Evolutionary conservation across 345 rosid species (phyloP), one percentile per base, ranked within the genome.

Genomic region (Lumnitzera littorea): DNA sequence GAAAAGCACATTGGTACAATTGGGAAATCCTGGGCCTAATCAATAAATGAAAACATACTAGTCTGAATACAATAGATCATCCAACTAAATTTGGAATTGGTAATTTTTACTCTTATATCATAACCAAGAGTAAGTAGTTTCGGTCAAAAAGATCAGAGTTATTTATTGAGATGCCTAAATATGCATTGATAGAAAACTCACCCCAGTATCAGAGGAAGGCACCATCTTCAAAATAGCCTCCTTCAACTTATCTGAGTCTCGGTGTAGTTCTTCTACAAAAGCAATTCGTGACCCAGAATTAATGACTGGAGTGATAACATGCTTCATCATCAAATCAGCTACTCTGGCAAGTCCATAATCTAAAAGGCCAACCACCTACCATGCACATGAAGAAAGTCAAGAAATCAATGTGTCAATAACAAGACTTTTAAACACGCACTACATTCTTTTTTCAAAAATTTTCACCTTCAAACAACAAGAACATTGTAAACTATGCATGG

Each of bases 301-400:
- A 71, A 84, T 80, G 75, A 88, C 87, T 62, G 92, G 91, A 43
- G 82, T 70, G 49, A 94, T 78, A 64, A 80, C 83, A 80, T 79
- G 76, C 79, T 94, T 94, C 76, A 94, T 79, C 80, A 79, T 84
- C 77, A 77, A 74, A 72, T 94, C 96, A 62, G 95, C 96, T 73
- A 80, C 91, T 76, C 84, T 88, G 46, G 96, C 92, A 75, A 90
- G 73, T 67, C 97, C 91, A 78, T 83, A 94, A 73, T 84, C 95
- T 74, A 84, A 76, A 55, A 88, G 82, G 59, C 85, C 95, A 75
- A 82, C 71, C 78, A 79, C 96, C 99, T 90, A 83, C 48, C 70
- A 47, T 47, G 53, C 13, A 47, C 50, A 56, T 53, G 58, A 61
- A 67, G 61, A 51, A 67, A 13, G 48, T 55, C 57, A 63, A 62